Evolutionary conservation across 208 protist species (phyloP).

Genomic region (Angomonas ambiguus): DNA sequence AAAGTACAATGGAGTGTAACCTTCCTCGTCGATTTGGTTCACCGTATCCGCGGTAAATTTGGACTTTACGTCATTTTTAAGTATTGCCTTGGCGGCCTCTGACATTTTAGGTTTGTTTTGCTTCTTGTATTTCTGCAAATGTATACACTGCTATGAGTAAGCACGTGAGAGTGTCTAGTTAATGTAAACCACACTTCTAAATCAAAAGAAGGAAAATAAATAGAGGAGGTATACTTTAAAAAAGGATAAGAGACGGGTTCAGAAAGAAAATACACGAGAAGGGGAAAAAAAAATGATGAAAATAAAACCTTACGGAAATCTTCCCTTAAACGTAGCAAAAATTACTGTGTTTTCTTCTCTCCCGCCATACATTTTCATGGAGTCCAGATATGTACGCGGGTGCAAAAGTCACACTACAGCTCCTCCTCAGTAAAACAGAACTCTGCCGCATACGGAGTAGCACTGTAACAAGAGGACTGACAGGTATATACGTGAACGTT

Average conservation of each 20-base stretch:
- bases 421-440: slow-evolving; percentile 77
- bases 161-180: slow-evolving; percentile 12
- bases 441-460: slow-evolving; percentile 51
- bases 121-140: background rate
- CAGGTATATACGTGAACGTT: slow-evolving; percentile 83
- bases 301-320: background rate
- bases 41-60: slow-evolving; percentile 16
- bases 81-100: slow-evolving; percentile 17
- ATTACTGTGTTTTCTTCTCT: too few species aligned
- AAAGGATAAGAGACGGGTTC: background rate
- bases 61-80: slow-evolving; percentile 29
- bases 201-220: slow-evolving; percentile 18
- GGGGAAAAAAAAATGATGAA: background rate
- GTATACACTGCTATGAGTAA: slow-evolving; percentile 4
- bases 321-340: too few species aligned
- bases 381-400: too few species aligned
- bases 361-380: too few species aligned
- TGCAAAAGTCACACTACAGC: slow-evolving; percentile 29
- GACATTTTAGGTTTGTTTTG: slow-evolving; percentile 11
- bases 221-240: background rate
- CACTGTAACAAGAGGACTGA: slow-evolving; percentile 58
- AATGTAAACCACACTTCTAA: slow-evolving; percentile 12
- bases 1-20: slow-evolving; percentile 79
- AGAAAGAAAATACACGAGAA: background rate
- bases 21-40: slow-evolving; percentile 36